A percentile compares a stretch with the other conserved stretches of the same genome.
Conservation (phyloP, 768 basidiomycete genomes). For the Boletus subparvulus region DNA sequence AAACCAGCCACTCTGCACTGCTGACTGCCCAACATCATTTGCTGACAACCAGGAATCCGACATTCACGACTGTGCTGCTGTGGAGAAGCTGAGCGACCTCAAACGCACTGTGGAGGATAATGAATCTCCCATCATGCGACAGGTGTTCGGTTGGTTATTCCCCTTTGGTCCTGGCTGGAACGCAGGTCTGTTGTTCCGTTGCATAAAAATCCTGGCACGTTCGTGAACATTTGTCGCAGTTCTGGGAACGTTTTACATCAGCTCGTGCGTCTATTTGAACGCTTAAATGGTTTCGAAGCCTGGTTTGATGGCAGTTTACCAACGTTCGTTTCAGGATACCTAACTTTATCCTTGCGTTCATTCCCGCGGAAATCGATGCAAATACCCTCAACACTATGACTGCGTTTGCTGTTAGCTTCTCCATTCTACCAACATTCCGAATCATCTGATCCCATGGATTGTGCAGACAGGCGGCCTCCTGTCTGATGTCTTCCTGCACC, state of each 20-base stretch:
- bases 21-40: slow-evolving; percentile 13
- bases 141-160: slow-evolving; percentile 78
- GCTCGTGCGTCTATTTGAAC: slow-evolving; percentile 64
- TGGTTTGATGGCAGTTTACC: slow-evolving; percentile 18
- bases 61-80: slow-evolving; percentile 40
- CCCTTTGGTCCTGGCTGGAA: slow-evolving; percentile 92
- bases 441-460: slow-evolving; percentile 19
- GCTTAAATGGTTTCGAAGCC: slow-evolving; percentile 14
- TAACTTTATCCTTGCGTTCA: slow-evolving; percentile 93
- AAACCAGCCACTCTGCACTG: neutral
- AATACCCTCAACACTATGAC: slow-evolving; percentile 93
- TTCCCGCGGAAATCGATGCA: slow-evolving; percentile 82
- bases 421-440: slow-evolving; percentile 5
- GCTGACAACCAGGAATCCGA: slow-evolving; percentile 40
- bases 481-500: slow-evolving; percentile 90
- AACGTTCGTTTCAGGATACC: slow-evolving; percentile 61
- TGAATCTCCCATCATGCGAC: slow-evolving; percentile 74
- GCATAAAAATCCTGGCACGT: slow-evolving; percentile 12
- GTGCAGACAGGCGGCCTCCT: slow-evolving; percentile 82
- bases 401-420: slow-evolving; percentile 73
- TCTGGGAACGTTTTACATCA: slow-evolving; percentile 93
- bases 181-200: slow-evolving; percentile 44
- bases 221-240: slow-evolving; percentile 41
- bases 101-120: slow-evolving; percentile 60
- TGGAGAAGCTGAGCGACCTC: slow-evolving; percentile 52